Conservation (phyloP, 2,329 filamentous ascomycete genomes). For the Curvularia hawaiiensis region DNA sequence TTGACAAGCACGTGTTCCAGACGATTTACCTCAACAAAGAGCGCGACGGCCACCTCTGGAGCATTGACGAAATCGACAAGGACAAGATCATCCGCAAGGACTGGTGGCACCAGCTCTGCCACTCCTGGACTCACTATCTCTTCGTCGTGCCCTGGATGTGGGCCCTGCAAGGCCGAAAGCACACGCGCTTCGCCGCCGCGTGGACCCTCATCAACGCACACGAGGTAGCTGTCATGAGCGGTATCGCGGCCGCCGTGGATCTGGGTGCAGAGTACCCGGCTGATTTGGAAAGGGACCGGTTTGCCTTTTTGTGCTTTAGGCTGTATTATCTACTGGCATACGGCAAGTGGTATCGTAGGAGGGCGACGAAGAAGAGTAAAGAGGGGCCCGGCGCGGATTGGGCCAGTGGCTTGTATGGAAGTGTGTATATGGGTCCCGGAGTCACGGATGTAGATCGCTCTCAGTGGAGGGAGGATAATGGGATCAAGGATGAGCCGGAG, state of each 20-base stretch:
- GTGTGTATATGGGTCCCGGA: constrained; percentile 64
- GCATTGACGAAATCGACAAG: constrained; percentile 62
- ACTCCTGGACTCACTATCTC: constrained; percentile 67
- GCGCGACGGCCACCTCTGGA: constrained; percentile 61
- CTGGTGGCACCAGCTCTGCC: constrained; percentile 72
- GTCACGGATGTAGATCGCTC: constrained; percentile 58
- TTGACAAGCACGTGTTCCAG: constrained; percentile 71
- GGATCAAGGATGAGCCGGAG: constrained; percentile 24
- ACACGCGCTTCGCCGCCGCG: constrained; percentile 67
- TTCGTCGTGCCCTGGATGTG: constrained; percentile 73
- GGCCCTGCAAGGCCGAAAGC: constrained; percentile 69
- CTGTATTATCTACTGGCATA: constrained; percentile 67
- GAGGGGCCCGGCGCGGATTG: constrained; percentile 60
- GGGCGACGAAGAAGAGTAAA: constrained; percentile 48
- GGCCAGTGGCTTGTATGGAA: constrained; percentile 64
- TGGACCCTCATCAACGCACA: constrained; percentile 76
- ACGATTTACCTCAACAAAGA: constrained; percentile 69
- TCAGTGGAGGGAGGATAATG: constrained; percentile 59
- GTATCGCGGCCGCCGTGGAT: constrained; percentile 72
- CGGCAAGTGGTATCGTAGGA: constrained; percentile 63
- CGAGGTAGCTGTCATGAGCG: constrained; percentile 72
- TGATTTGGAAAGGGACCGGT: constrained; percentile 66
- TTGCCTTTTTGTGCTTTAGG: constrained; percentile 64
- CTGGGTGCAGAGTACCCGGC: constrained; percentile 68
- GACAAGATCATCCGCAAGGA: constrained; percentile 66